A percentile compares a stretch with the other conserved stretches of the same genome.
Conservation (phyloP, 225 moss, liverwort and hornwort genomes). For the Bryoerythrophyllum caledonicum region DNA sequence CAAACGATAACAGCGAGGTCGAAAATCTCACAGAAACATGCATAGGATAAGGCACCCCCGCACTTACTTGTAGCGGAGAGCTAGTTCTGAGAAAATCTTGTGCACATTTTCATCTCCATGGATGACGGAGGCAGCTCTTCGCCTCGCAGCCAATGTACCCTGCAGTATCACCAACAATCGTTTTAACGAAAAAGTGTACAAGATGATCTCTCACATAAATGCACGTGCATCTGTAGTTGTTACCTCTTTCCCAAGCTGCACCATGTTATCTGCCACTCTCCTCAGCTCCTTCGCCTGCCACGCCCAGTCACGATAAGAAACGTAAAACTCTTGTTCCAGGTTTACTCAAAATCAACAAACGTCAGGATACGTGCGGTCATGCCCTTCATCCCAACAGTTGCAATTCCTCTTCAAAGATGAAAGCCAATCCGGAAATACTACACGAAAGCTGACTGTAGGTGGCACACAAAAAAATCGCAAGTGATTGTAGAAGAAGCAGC, state of each 20-base stretch:
- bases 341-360: not conserved
- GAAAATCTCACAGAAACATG: not conserved
- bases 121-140: slow-evolving; percentile 78
- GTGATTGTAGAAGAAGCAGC: no score
- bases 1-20: no score
- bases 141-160: slow-evolving; percentile 84
- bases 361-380: not conserved
- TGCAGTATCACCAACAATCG: slow-evolving; percentile 21
- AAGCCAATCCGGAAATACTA: no score
- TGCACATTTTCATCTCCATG: slow-evolving; percentile 87
- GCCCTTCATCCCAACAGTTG: not conserved
- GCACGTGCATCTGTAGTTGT: not conserved
- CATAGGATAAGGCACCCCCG: no score
- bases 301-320: slow-evolving; percentile 13
- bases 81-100: slow-evolving; percentile 82
- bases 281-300: slow-evolving; percentile 97
- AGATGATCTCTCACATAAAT: not conserved
- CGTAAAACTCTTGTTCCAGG: not conserved
- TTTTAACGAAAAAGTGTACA: not conserved
- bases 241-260: slow-evolving; percentile 96
- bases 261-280: slow-evolving; percentile 98
- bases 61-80: slow-evolving; percentile 81
- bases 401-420: not conserved
- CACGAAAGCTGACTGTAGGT: no score
- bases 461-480: not conserved